These are phyloP conservation scores for Trametes cubensis DNA, from an alignment of 768 basidiomycete genomes.

Conservation along the genomic window DNA sequence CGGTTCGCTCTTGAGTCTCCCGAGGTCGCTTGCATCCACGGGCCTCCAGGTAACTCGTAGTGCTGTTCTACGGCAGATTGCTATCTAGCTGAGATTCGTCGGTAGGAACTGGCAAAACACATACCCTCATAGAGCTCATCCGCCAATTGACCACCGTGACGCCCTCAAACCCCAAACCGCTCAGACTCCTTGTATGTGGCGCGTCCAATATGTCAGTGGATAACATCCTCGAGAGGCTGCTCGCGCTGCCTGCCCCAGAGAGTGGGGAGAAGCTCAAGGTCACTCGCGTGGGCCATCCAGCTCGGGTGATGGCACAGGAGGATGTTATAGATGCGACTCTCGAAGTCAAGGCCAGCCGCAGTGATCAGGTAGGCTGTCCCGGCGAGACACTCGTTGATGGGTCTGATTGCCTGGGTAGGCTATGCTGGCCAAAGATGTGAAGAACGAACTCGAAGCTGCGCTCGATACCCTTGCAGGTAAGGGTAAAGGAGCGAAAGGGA, in stretches of 20 bases:
- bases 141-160: constrained; percentile 69
- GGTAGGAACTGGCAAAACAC: constrained; percentile 90
- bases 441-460: constrained; percentile 76
- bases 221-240: constrained; percentile 88
- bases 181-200: constrained; percentile 83
- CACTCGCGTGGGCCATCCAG: constrained; percentile 95
- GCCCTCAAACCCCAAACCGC: constrained; percentile 50
- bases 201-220: constrained; percentile 95
- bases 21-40: constrained; percentile 92
- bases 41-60: constrained; percentile 78
- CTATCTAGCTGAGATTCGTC: neutral
- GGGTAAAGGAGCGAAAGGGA: constrained; percentile 74
- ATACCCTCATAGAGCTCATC: constrained; percentile 92
- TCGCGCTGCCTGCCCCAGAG: constrained; percentile 56
- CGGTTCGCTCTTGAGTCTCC: constrained; percentile 77
- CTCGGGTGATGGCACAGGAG: constrained; percentile 79
- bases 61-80: neutral
- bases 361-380: constrained; percentile 69
- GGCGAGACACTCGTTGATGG: neutral
- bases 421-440: constrained; percentile 84
- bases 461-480: constrained; percentile 69
- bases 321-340: constrained; percentile 67
- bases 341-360: constrained; percentile 71
- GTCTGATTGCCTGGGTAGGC: constrained; percentile 54
- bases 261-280: constrained; percentile 59